phyloP scores from a whole-genome alignment of 805 yeast species.

The Cyberlindnera maritima region DNA sequence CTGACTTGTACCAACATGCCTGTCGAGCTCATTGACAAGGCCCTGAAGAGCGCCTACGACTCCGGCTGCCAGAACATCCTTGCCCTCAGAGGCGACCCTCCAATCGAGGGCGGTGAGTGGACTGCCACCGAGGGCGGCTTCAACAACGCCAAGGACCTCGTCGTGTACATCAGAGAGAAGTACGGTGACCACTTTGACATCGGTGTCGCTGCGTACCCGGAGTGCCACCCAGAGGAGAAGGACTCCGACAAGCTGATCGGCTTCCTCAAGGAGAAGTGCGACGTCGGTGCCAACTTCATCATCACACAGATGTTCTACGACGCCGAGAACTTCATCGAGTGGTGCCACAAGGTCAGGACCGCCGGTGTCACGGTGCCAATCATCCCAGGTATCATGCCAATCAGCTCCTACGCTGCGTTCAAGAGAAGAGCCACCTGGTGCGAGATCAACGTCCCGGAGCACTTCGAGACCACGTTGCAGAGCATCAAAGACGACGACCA shows the following conservation, averaged over 20 bases:
- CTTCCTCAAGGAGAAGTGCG: constrained; percentile 82
- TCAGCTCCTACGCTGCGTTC: constrained; percentile 90
- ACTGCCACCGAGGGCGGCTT: constrained; percentile 68
- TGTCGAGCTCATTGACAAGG: constrained; percentile 72
- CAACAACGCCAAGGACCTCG: constrained; percentile 82
- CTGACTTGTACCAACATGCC: constrained; percentile 97
- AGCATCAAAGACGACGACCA: constrained; percentile 90
- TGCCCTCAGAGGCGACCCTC: constrained; percentile 96
- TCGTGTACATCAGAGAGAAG: constrained; percentile 61
- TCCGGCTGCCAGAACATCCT: constrained; percentile 95
- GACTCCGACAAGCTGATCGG: constrained; percentile 45
- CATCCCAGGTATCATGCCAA: constrained; percentile 98
- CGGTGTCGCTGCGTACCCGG: constrained; percentile 98
- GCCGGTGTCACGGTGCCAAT: constrained; percentile 81
- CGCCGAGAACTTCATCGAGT: constrained; percentile 73
- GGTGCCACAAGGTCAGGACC: constrained; percentile 73
- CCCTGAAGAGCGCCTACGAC: constrained; percentile 77
- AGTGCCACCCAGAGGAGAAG: constrained; percentile 91
- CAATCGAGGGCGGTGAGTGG: constrained; percentile 55
- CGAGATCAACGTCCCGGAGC: constrained; percentile 73
- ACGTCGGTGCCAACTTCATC: constrained; percentile 91
- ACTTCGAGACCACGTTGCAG: constrained; percentile 65
- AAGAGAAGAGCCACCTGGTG: constrained; percentile 95
- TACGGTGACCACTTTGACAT: constrained; percentile 84
- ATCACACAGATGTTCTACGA: constrained; percentile 98